A percentile compares a stretch with the other conserved stretches of the same genome.
Conservation (phyloP, 768 basidiomycete genomes). For the Lactarius akahatsu region DNA sequence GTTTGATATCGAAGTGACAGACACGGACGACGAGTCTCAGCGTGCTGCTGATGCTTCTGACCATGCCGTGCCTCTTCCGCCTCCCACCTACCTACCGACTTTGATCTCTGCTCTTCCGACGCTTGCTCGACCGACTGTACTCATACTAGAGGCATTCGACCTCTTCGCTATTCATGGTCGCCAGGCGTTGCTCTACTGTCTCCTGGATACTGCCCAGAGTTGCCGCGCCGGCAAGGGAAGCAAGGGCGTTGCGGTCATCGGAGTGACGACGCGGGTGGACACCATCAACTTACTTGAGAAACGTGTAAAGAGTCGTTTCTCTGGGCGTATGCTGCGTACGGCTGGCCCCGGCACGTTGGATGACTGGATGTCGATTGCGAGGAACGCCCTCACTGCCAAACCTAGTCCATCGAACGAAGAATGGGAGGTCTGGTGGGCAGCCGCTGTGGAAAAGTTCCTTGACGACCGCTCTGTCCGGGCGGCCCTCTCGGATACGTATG, state of each 20-base stretch:
- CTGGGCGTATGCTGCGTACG: slow-evolving; percentile 83
- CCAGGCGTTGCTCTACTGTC: slow-evolving; percentile 91
- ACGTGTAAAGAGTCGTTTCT: slow-evolving; percentile 96
- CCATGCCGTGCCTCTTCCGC: slow-evolving; percentile 44
- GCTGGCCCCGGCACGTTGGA: slow-evolving; percentile 53
- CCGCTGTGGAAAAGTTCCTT: slow-evolving; percentile 57
- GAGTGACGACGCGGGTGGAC: slow-evolving; percentile 83
- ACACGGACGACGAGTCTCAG: slow-evolving; percentile 40
- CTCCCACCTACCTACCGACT: slow-evolving; percentile 68
- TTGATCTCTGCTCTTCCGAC: slow-evolving; percentile 77
- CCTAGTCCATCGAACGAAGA: slow-evolving; percentile 39
- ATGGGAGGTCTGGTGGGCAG: slow-evolving; percentile 63
- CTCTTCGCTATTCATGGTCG: slow-evolving; percentile 89
- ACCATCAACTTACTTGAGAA: slow-evolving; percentile 90
- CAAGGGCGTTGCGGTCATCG: slow-evolving; percentile 81
- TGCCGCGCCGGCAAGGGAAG: slow-evolving; percentile 58
- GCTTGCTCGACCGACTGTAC: slow-evolving; percentile 72
- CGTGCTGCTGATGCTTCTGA: slow-evolving; percentile 47
- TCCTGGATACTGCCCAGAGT: slow-evolving; percentile 91
- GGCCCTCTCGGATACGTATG: slow-evolving; percentile 57
- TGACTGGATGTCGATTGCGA: slow-evolving; percentile 53
- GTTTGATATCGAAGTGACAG: slow-evolving; percentile 38
- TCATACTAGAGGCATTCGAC: slow-evolving; percentile 91
- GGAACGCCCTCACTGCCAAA: slow-evolving; percentile 43
- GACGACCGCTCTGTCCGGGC: slow-evolving; percentile 46